Percentiles rank a stretch among this genome's conserved stretches.
Conservation (phyloP, 2,329 filamentous ascomycete genomes). For the Pestalotiopsis sp. region DNA sequence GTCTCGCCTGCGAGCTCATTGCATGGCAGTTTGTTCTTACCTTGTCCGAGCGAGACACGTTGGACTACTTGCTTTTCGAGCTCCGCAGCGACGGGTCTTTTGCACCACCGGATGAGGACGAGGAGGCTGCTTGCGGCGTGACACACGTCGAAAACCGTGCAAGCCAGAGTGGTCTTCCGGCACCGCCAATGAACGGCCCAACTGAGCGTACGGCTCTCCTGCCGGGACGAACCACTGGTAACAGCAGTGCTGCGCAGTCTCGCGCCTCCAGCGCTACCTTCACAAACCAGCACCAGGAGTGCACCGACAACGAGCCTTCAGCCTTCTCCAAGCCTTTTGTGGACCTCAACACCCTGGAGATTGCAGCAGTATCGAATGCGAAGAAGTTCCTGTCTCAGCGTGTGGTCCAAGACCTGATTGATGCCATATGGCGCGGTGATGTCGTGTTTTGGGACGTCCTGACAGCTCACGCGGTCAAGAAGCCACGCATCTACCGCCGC, state of each 20-base stretch:
- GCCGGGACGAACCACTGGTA: background rate
- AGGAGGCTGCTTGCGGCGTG: background rate
- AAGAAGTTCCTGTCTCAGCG: conserved; percentile 5
- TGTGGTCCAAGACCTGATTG: background rate
- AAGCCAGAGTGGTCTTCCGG: background rate
- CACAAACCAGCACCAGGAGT: background rate
- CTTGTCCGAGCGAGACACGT: background rate
- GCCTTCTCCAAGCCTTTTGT: background rate
- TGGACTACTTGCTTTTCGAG: conserved; percentile 8
- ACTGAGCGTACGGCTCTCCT: background rate
- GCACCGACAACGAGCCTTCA: background rate
- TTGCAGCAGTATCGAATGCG: background rate
- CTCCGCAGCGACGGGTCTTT: background rate
- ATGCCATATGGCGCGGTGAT: conserved; percentile 5
- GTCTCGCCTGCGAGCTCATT: background rate
- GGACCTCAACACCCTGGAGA: conserved; percentile 4
- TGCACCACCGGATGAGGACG: background rate
- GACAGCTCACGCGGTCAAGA: background rate
- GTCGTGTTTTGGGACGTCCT: background rate
- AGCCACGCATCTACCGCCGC: background rate
- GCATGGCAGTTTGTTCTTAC: conserved; percentile 6
- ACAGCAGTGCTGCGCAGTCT: background rate
- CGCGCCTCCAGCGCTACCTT: background rate
- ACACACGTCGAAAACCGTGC: background rate
- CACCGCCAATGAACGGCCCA: background rate